Percentiles rank a stretch among this genome's conserved stretches.
Conservation (phyloP, 805 yeast genomes). For the Schwanniomyces polymorphus region DNA sequence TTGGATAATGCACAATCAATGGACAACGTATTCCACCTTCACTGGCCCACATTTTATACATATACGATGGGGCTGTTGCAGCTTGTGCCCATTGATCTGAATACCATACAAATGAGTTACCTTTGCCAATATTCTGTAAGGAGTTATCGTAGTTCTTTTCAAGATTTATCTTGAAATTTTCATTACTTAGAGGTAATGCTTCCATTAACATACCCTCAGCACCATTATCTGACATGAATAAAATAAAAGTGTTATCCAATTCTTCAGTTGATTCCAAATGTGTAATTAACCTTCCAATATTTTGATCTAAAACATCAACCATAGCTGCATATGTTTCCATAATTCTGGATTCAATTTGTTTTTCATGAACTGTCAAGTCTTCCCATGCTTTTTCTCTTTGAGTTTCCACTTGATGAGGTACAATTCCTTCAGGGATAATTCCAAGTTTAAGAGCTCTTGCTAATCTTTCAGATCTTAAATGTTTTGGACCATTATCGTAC, state of each 20-base stretch:
- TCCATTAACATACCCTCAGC: constrained; percentile 63
- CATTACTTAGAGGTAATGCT: constrained; percentile 47
- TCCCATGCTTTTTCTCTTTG: constrained; percentile 44
- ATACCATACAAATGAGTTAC: constrained; percentile 50
- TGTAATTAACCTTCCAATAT: constrained; percentile 50
- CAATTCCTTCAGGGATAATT: constrained; percentile 41
- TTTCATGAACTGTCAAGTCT: constrained; percentile 39
- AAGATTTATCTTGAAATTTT: constrained; percentile 23
- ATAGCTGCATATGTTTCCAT: constrained; percentile 66
- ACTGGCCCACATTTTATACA: constrained; percentile 57
- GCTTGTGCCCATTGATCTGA: constrained; percentile 65
- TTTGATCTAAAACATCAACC: constrained; percentile 55
- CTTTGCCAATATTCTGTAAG: constrained; percentile 48
- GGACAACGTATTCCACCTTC: constrained; percentile 66
- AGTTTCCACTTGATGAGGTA: constrained; percentile 46
- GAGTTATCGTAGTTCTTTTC: constrained; percentile 41
- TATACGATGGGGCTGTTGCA: constrained; percentile 55
- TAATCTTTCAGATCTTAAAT: constrained; percentile 39
- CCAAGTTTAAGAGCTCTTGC: constrained; percentile 44
- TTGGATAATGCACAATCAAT: constrained; percentile 47
- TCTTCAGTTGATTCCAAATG: constrained; percentile 42
- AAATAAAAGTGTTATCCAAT: constrained; percentile 54
- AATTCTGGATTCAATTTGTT: constrained; percentile 36
- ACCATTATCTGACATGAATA: constrained; percentile 65
- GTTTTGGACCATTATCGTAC: constrained; percentile 51